Evolutionary conservation across 1,284 basidiomycete genomes (phyloP).

Genomic region (Puccinia hordei): DNA sequence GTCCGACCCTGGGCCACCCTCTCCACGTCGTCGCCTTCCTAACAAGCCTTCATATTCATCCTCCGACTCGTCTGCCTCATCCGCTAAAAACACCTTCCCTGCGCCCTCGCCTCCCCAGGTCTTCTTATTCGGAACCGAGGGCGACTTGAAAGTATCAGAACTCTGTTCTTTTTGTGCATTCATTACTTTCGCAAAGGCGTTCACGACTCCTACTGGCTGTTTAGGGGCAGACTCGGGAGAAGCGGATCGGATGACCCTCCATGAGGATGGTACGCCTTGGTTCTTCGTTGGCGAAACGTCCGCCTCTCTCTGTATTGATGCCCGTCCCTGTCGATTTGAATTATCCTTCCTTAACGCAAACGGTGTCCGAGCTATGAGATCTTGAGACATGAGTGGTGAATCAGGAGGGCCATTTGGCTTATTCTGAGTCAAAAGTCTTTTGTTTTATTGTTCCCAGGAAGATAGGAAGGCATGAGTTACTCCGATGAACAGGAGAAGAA

Average conservation of each 20-base stretch:
- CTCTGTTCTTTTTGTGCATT: conserved; percentile 24
- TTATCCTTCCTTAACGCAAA: conserved; percentile 42
- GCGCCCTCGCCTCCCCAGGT: background rate
- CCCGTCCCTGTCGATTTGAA: background rate
- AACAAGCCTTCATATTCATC: conserved; percentile 30
- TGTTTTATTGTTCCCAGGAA: background rate
- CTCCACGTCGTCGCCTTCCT: background rate
- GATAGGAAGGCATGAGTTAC: background rate
- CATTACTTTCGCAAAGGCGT: conserved; percentile 36
- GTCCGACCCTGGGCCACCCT: background rate
- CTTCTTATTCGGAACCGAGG: conserved; percentile 15
- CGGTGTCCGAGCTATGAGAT: conserved; percentile 39
- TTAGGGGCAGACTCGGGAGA: background rate
- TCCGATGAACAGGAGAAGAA: background rate
- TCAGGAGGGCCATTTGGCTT: conserved; percentile 48
- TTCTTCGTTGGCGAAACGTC: conserved; percentile 16
- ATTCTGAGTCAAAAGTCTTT: conserved; percentile 46
- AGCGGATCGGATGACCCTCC: conserved; percentile 6
- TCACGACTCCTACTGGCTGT: background rate
- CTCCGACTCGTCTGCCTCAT: conserved; percentile 49
- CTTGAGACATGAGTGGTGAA: conserved; percentile 48
- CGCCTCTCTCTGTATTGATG: background rate
- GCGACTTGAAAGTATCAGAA: conserved; percentile 1
- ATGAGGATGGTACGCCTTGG: background rate
- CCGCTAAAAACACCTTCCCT: conserved; percentile 23